Evolutionary conservation across 1,284 basidiomycete genomes (phyloP), one percentile per base, ranked within the genome.

Genomic region (Sporisorium exsertum): DNA sequence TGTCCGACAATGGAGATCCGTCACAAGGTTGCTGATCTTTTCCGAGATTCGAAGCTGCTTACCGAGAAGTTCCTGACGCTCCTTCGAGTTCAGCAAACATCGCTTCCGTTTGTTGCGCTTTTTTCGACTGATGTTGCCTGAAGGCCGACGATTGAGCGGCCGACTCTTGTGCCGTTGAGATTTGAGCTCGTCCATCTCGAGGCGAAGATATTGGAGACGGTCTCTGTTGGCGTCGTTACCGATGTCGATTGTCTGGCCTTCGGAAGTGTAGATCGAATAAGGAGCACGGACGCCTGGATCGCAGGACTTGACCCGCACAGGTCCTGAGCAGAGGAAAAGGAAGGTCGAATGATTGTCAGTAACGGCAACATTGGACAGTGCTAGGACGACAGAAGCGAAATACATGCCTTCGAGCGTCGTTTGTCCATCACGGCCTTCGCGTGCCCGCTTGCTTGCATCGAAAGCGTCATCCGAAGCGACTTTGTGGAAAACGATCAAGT

Each of bases 201-300:
- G 37, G 12, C 37, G 37, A 18, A 40, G 37, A 16, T 18, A 18
- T 5, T 18, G 5, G 18, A 40, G 37, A 18, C 37, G 37, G 37
- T 40, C 37, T 18, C n/a, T 40, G 37, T 40, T 18, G 16, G 37
- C 18, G 8, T 40, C 37, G 37, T 40, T 18, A 8, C 50, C 50
- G 16, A 51, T 51, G n/a, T 51, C 50, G 50, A 51, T 51, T n/a
- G 32, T 51, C 32, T 51, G n/a, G 10, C 50, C 50, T 6, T 51
- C 50, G 9, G 32, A 51, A 13, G 32, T 33, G 50, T 51, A 51
- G 50, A 51, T 33, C 18, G 50, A 33, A 20, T 33, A 51, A 1
- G 50, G 32, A n/a, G 50, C 37, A 5, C 50, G 29, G 27, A 32
- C 50, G n/a, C 50, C 50, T 35, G 50, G 50, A 22, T 51, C 50